phyloP scores from a whole-genome alignment of 1,284 basidiomycete species.

The Microbotryomycetes sp. region DNA sequence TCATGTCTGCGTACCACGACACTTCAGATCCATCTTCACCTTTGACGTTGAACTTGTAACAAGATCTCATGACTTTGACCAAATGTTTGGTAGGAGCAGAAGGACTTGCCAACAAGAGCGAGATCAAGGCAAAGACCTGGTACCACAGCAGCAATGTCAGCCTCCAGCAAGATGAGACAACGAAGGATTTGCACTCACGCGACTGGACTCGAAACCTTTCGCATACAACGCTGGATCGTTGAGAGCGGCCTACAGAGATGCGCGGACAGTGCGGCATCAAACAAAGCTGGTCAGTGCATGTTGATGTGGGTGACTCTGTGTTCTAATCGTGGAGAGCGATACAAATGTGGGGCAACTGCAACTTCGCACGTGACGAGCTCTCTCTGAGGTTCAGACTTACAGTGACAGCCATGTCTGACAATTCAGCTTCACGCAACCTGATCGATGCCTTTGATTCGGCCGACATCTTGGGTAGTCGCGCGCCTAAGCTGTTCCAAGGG shows the following conservation, averaged over 20 bases:
- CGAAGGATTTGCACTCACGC: neutral
- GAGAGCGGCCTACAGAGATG: constrained; percentile 19
- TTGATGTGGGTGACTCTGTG: neutral
- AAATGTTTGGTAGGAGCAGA: constrained; percentile 12
- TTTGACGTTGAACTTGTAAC: constrained; percentile 16
- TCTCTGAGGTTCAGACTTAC: too few relatives aligned
- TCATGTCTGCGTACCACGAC: constrained; percentile 22
- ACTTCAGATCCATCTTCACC: constrained; percentile 4
- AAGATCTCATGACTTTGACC: constrained; percentile 14
- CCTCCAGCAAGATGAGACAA: neutral
- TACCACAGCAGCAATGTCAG: neutral
- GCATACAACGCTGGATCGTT: constrained; percentile 16
- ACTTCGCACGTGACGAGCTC: too few relatives aligned
- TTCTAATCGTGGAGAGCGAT: too few relatives aligned
- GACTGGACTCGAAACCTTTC: constrained; percentile 14
- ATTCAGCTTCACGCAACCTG: neutral
- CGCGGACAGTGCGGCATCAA: too few relatives aligned
- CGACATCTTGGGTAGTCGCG: too few relatives aligned
- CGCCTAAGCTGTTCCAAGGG: too few relatives aligned
- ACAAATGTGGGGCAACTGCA: too few relatives aligned
- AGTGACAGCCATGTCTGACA: neutral
- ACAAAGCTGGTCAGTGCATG: too few relatives aligned
- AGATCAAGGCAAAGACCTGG: constrained; percentile 21
- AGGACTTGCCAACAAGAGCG: constrained; percentile 10
- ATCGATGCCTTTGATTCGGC: neutral